Percentiles rank a stretch among this genome's conserved stretches.
Conservation (phyloP, 345 rosid species). For the Sisymbrium irio region DNA sequence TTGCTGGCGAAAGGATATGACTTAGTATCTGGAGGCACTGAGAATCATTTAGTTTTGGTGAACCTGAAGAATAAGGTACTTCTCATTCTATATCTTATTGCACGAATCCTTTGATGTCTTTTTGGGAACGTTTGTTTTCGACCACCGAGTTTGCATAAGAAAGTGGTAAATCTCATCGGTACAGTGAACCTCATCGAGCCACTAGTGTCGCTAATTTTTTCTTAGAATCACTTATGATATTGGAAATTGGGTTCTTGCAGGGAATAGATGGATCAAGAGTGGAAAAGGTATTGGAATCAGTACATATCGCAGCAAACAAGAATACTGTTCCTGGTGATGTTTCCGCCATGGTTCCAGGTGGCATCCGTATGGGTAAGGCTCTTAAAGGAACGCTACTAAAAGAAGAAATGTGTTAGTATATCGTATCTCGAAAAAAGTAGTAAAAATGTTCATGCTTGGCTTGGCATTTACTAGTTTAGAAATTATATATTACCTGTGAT, state of each 20-base stretch:
- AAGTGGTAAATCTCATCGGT: neutral
- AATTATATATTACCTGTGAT: neutral
- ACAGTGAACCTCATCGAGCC: neutral
- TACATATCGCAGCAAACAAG: conserved; percentile 92
- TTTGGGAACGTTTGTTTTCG: neutral
- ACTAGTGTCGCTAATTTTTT: neutral
- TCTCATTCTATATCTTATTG: neutral
- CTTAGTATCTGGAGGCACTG: conserved; percentile 95
- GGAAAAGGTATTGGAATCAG: conserved; percentile 83
- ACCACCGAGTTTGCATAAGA: neutral
- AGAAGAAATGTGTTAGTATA: neutral
- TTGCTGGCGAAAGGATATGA: conserved; percentile 74
- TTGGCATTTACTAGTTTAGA: neutral
- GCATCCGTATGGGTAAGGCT: conserved; percentile 86
- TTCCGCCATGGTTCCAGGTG: conserved; percentile 98
- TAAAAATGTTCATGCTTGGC: neutral
- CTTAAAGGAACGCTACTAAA: neutral
- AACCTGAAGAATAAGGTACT: conserved; percentile 78
- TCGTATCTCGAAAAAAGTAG: neutral
- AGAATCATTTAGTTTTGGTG: conserved; percentile 89
- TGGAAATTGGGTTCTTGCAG: conserved; percentile 38
- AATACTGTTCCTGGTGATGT: conserved; percentile 99
- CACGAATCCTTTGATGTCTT: neutral
- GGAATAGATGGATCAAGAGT: conserved; percentile 96
- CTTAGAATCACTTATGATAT: neutral